Base-by-base conservation (phyloP, 768 basidiomycete genomes). In the Mycena polygramma region DNA sequence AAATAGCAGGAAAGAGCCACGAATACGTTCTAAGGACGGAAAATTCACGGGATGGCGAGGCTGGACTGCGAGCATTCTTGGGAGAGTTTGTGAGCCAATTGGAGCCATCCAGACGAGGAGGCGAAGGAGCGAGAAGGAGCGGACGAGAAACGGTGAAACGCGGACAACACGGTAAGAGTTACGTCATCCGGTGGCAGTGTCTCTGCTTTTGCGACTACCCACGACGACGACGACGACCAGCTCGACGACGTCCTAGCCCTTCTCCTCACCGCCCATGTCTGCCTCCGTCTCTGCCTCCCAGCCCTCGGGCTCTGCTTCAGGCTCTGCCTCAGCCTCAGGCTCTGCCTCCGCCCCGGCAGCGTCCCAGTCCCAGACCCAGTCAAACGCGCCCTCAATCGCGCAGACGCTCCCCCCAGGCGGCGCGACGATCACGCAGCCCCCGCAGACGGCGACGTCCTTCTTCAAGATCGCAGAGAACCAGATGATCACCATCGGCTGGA, bases 401-500 rank as follows among this genome's bases (percentile, higher is more conserved):
- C 74, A 79, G 68, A 80, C 88, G 9, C 86, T 86, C 0, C 84
- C 92, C 10, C 89, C 88, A 3, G 92, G 94, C 24, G 84, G 87
- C n/a, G 78, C 94, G 60, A 86, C 88, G 68, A 88, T 95, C 77
- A 94, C 94, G 51, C 88, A 94, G 77, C 96, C 96, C 0, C 93
- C 94, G 0, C 88, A 91, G 72, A 92, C 93, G 11, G 88, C 90
- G 41, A 91, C 92, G 4, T 94, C 94, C 26, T 97, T 90, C 84
- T 97, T 90, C 85, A 96, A 96, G 87, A 93, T 98, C 77, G 93
- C 94, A 0, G 82, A 83, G 1, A 84, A 83, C 58, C 87, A 94
- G 72, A 82, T 84, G 69, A 89, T 98, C 77, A 97, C 95, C 24
- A 94, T 98, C 79, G 96, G 87, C 14, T 98, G 96, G 97, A 95